Evolutionary conservation across 495 filamentous ascomycete genomes (phyloP).

Genomic region (Stereocaulon alpinum): DNA sequence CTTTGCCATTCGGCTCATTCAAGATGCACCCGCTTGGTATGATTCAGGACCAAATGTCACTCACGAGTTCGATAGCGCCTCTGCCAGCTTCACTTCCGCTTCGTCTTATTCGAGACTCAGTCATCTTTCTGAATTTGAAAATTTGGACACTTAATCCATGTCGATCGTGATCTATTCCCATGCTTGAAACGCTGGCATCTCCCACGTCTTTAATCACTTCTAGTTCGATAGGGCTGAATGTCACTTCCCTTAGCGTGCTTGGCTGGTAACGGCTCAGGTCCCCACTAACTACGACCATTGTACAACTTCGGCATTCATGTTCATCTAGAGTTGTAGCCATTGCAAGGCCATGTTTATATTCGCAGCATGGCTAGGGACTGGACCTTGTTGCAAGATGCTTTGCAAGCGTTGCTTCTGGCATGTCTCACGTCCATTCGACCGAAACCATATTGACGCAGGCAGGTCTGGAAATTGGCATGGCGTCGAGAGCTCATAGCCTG

Average conservation of each 20-base stretch:
- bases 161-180: not conserved
- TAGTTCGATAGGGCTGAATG: conserved; percentile 1
- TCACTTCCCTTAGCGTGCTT: not conserved
- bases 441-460: not conserved
- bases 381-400: not conserved
- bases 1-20: not conserved
- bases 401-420: conserved; percentile 1
- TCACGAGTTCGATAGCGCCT: too few relatives aligned
- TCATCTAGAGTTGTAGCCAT: not conserved
- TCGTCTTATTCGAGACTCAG: not conserved
- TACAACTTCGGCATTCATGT: not conserved
- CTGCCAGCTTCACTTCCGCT: not conserved
- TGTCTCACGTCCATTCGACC: not conserved
- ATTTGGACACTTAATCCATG: too few relatives aligned
- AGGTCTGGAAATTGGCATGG: conserved; percentile 25
- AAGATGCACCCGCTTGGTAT: too few relatives aligned
- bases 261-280: not conserved
- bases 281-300: not conserved
- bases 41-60: too few relatives aligned
- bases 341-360: not conserved
- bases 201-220: too few relatives aligned
- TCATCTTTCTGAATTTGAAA: too few relatives aligned
- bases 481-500: conserved; percentile 34
- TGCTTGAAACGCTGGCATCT: not conserved
- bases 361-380: not conserved